Evolutionary conservation across 805 yeast species (phyloP).

Genomic region (Blastobotrys terrestris): DNA sequence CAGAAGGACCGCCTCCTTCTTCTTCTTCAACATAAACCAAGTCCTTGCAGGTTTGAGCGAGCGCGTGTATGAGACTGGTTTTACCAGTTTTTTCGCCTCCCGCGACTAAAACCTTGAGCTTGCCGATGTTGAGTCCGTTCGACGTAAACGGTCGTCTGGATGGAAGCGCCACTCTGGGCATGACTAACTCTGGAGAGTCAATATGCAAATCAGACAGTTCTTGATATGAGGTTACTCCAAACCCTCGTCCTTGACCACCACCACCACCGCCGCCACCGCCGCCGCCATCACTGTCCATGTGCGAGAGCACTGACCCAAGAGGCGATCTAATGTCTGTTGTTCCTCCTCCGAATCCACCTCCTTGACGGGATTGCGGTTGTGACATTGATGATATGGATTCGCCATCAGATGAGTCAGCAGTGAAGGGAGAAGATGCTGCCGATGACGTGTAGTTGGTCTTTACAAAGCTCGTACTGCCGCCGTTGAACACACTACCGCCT

Average conservation of each 20-base stretch:
- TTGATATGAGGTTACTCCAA: background rate
- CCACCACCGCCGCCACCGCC: background rate
- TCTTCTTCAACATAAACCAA: slow-evolving; percentile 21
- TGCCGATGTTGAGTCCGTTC: slow-evolving; percentile 22
- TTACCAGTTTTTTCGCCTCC: slow-evolving; percentile 89
- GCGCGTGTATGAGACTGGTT: slow-evolving; percentile 74
- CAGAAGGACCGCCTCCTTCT: background rate
- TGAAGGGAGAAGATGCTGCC: background rate
- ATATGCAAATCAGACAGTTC: background rate
- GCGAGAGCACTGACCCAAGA: slow-evolving; percentile 5
- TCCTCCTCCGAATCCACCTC: no score
- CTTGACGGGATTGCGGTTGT: background rate
- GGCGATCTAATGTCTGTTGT: background rate
- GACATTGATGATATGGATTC: background rate
- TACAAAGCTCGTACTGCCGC: background rate
- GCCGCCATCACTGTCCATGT: slow-evolving; percentile 3
- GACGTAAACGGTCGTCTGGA: slow-evolving; percentile 20
- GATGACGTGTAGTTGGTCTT: background rate
- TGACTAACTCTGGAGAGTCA: slow-evolving; percentile 14
- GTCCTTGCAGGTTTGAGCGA: slow-evolving; percentile 54
- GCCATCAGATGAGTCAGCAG: background rate
- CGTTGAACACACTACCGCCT: background rate
- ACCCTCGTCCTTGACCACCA: background rate
- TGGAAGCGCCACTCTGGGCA: slow-evolving; percentile 23
- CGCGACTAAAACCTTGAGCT: slow-evolving; percentile 49